A percentile compares a stretch with the other conserved stretches of the same genome.
Conservation (phyloP, 495 filamentous ascomycete genomes). For the Penicillium verhagenii region DNA sequence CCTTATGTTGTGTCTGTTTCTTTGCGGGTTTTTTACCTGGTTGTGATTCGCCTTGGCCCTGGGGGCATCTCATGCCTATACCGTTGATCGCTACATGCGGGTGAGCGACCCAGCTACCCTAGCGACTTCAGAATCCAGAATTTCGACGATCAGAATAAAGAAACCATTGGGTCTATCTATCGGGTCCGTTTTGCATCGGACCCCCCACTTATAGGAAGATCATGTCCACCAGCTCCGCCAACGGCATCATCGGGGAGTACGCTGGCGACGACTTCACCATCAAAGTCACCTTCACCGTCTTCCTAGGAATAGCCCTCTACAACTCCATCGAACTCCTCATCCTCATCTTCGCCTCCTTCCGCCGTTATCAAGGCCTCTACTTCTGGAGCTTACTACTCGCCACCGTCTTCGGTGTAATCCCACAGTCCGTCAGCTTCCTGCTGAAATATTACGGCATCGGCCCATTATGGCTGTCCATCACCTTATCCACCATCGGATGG, state of each 20-base stretch:
- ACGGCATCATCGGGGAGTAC: slow-evolving; percentile 16
- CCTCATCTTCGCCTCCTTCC: slow-evolving; percentile 39
- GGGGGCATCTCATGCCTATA: background rate
- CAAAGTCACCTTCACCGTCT: slow-evolving; percentile 32
- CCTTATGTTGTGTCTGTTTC: background rate
- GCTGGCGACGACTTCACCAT: slow-evolving; percentile 7
- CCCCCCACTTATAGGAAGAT: too few relatives aligned
- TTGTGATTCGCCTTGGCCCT: slow-evolving; percentile 1
- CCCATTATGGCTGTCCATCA: slow-evolving; percentile 28
- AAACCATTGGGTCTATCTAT: too few relatives aligned
- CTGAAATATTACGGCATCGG: slow-evolving; percentile 32
- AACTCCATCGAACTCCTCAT: slow-evolving; percentile 40
- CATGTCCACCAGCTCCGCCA: slow-evolving; percentile 1
- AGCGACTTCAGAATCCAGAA: background rate
- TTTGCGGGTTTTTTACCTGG: background rate
- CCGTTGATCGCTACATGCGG: background rate
- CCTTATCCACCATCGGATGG: slow-evolving; percentile 39
- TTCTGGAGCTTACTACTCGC: slow-evolving; percentile 42
- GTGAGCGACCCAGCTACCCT: background rate
- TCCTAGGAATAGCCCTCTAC: slow-evolving; percentile 36
- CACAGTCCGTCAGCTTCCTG: slow-evolving; percentile 39
- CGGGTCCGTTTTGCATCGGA: too few relatives aligned
- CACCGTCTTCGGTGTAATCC: slow-evolving; percentile 31
- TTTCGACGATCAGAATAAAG: too few relatives aligned
- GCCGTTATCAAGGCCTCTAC: slow-evolving; percentile 38